Evolutionary conservation across 1,139 yeast species (phyloP), one percentile per base, ranked within the genome.

Genomic region (Torulaspora pretoriensis): DNA sequence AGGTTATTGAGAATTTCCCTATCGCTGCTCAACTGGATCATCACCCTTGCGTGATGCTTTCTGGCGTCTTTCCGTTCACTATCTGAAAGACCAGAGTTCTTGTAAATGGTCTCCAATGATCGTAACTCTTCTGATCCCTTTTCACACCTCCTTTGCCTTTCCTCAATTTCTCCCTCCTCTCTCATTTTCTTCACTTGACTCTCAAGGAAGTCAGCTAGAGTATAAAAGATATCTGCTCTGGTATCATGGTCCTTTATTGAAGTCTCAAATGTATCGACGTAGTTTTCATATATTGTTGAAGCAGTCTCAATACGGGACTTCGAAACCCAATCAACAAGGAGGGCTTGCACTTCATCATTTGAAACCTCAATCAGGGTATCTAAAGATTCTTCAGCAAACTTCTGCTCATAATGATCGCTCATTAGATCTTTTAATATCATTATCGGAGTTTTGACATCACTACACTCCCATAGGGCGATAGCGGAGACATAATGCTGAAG

Each of bases 191-290:
- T 73, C 36, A 77, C 68, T 55, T 86, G 94, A 6, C 68, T 67
- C 54, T 85, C 87, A 60, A 97, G 87, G 59, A 90, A 90, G 27
- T 73, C 70, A 0, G 90, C 97, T 55, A 85, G 74, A 3, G 73
- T 69, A 49, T 77, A 81, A 56, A 65, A 83, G 1, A 81, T 73
- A 28, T 68, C 64, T 0, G 83, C 75, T 38, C 57, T 47, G 12
- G 54, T 53, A 13, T 54, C 56, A 33, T 58, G 53, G 22, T 57
- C 46, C 8, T 45, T 48, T 1, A 50, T 40, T 0, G 54, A 50
- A 10, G 68, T 61, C 0, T 75, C 71, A 0, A 52, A 47, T 14
- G 79, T 75, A 2, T 69, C 64, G 10, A 87, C 79, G 57, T 81
- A 81, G 3, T 71, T 67, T 1, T 68, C 66, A 74, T 83, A 74